A percentile compares a stretch with the other conserved stretches of the same genome.
These are phyloP conservation scores for Marchantia polymorpha DNA, from an alignment of 225 moss, liverwort and hornwort species.

Conservation along the genomic window DNA sequence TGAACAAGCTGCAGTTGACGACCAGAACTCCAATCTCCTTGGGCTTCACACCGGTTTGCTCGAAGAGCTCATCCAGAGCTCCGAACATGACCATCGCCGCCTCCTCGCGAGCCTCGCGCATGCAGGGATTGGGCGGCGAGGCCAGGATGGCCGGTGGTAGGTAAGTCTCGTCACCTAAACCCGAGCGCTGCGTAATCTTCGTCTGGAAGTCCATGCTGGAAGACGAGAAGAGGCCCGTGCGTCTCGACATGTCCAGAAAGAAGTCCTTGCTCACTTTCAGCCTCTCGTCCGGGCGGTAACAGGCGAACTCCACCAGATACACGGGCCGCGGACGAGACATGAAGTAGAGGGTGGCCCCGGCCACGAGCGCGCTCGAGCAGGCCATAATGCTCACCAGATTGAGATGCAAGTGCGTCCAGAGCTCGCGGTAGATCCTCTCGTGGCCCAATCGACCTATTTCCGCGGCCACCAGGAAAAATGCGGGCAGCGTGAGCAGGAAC, in stretches of 20 bases:
- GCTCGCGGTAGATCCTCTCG: constrained; percentile 38
- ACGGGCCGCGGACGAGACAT: constrained; percentile 52
- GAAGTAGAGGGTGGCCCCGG: constrained; percentile 47
- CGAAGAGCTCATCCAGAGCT: constrained; percentile 60
- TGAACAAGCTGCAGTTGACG: constrained; percentile 67
- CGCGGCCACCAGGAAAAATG: constrained; percentile 44
- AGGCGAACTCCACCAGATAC: constrained; percentile 62
- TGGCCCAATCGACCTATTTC: constrained; percentile 59
- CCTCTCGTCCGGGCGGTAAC: constrained; percentile 42
- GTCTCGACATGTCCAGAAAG: constrained; percentile 35
- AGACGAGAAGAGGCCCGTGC: constrained; percentile 34
- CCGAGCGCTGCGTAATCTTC: constrained; percentile 45
- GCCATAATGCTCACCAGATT: constrained; percentile 59
- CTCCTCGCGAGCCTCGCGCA: constrained; percentile 46
- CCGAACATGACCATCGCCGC: constrained; percentile 62
- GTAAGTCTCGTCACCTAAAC: constrained; percentile 60
- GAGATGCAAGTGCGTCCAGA: constrained; percentile 54
- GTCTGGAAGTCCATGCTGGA: constrained; percentile 52
- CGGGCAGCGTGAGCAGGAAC: constrained; percentile 53
- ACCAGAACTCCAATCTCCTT: constrained; percentile 57
- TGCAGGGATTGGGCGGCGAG: constrained; percentile 43
- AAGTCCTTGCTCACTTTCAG: constrained; percentile 24
- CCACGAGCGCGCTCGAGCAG: constrained; percentile 46
- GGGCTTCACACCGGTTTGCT: constrained; percentile 48
- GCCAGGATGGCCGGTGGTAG: constrained; percentile 44